Conservation (phyloP, 1,284 basidiomycete genomes). For the Mycena sp. region DNA sequence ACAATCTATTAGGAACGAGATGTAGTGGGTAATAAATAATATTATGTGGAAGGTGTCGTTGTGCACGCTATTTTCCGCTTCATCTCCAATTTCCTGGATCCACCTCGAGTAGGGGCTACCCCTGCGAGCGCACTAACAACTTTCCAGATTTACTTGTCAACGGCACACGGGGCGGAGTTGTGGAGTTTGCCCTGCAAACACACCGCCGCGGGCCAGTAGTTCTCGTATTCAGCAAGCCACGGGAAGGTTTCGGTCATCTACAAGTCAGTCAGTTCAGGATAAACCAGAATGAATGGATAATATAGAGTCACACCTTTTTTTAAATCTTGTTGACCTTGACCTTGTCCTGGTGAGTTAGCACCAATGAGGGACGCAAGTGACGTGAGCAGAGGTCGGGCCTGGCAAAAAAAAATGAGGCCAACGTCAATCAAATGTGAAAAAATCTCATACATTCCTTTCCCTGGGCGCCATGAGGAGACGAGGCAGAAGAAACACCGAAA, state of each 20-base stretch:
- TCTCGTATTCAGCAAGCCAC: not conserved
- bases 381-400: not conserved
- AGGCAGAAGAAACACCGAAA: not conserved
- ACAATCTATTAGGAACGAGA: too few relatives aligned
- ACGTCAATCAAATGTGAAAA: not conserved
- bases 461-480: constrained; percentile 1
- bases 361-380: not conserved
- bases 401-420: not conserved
- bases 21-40: too few relatives aligned
- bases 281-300: not conserved
- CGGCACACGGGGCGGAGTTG: too few relatives aligned
- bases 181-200: too few relatives aligned
- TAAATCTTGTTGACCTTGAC: not conserved
- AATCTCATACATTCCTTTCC: not conserved
- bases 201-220: too few relatives aligned
- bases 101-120: too few relatives aligned
- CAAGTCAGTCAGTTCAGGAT: not conserved
- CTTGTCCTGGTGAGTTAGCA: not conserved
- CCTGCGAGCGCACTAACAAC: too few relatives aligned
- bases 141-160: too few relatives aligned
- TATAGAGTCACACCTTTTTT: not conserved
- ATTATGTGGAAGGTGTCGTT: too few relatives aligned
- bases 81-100: too few relatives aligned
- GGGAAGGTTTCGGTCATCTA: constrained; percentile 1
- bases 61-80: too few relatives aligned